Evolutionary conservation across 164 flowering plant species (phyloP), one percentile per base, ranked within the genome.

Genomic region (Tetracentron sinense): DNA sequence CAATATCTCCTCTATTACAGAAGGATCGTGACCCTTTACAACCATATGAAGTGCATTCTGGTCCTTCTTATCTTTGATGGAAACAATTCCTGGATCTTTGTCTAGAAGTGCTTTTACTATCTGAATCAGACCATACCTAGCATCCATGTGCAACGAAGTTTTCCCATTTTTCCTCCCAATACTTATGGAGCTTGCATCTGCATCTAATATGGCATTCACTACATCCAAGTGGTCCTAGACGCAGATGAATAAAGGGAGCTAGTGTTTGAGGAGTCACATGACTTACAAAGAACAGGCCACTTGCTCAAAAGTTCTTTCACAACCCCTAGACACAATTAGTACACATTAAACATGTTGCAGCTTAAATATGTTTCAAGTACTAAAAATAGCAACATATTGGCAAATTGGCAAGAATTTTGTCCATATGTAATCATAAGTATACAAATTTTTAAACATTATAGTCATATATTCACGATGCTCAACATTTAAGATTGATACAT

Each of bases 21-120:
- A 61, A 60, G 85, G 61, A 72, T 78, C 70, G 66, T 84, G 86
- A 54, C 98, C 98, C 73, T 94, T 94, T 11, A 81, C 98, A 69
- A 97, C 98, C 98, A 94, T 94, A 64, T 94, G 98, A 23, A 94
- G 85, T n/a, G 98, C 96, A 58, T 95, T 94, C 82, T 93, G 98
- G 51, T 92, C 89, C 78, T 93, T 93, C 79, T 86, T 93, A 70
- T 93, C 98, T 73, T 89, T 93, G 61, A 90, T 87, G 31, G 88
- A 58, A 28, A 86, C 86, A 26, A 90, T 85, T 46, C 69, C 89
- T 7, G 86, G 80, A 74, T 93, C 97, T 64, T 72, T 80, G 7
- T 81, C 88, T 20, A 87, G 62, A 60, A 93, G 92, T 42, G 77
- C 73, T 72, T 74, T 85, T 15, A 86, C 96, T 23, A 90, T 83